Conservation (phyloP, 306 rosid genomes). For the Benincasa hispida region DNA sequence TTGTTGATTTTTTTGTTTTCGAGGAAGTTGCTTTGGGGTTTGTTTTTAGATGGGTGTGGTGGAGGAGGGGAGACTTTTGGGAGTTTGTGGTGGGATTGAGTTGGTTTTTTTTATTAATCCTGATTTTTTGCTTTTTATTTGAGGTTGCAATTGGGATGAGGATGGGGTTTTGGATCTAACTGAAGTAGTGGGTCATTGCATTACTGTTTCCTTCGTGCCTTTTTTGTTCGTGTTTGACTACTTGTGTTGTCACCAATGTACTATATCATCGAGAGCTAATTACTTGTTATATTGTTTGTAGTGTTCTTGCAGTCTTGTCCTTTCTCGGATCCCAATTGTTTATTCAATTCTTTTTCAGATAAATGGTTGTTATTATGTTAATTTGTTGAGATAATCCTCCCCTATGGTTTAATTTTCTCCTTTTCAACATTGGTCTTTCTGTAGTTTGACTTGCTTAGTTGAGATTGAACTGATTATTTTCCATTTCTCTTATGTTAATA, state of each 20-base stretch:
- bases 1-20: background rate
- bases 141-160: slow-evolving; percentile 13
- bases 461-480: background rate
- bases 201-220: slow-evolving; percentile 7
- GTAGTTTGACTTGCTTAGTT: background rate
- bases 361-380: background rate
- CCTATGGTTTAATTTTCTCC: background rate
- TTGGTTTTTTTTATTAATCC: background rate
- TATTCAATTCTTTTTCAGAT: background rate
- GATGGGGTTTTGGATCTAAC: slow-evolving; percentile 24
- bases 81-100: background rate
- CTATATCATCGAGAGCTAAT: background rate
- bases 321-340: background rate
- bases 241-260: background rate
- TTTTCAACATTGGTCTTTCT: background rate
- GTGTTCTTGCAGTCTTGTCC: background rate
- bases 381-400: background rate
- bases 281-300: background rate
- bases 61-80: background rate
- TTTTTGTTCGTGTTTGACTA: background rate
- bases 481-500: background rate
- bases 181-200: slow-evolving; percentile 28
- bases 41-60: background rate
- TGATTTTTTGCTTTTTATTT: background rate
- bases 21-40: background rate